A percentile compares a stretch with the other conserved stretches of the same genome.
phyloP scores from a whole-genome alignment of 139 green algal species.

The Dunaliella primolecta region DNA sequence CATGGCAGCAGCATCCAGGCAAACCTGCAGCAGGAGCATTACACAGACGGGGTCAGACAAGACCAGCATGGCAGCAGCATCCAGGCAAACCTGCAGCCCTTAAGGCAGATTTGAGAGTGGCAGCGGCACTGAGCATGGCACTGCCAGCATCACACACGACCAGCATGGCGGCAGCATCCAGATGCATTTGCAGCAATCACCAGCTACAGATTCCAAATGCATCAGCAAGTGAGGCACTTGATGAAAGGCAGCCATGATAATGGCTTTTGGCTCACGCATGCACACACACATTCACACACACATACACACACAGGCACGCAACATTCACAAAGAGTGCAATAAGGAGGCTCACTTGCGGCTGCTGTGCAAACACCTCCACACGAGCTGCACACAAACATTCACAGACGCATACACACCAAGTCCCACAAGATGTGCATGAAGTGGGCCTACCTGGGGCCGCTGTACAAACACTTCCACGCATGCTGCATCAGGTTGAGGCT shows the following conservation, averaged over 20 bases:
- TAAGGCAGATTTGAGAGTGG: neutral
- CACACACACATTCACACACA: neutral
- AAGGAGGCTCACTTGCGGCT: neutral
- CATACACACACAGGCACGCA: neutral
- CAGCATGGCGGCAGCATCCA: neutral
- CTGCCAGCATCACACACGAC: neutral
- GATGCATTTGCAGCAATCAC: neutral
- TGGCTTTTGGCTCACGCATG: no score
- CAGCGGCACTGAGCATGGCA: neutral
- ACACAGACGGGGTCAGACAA: neutral
- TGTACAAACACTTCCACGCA: no score
- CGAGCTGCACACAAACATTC: neutral
- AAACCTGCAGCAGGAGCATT: neutral
- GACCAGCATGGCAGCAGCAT: neutral
- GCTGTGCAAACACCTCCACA: neutral
- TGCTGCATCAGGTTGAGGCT: no score
- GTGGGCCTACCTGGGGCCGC: no score
- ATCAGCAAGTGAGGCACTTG: neutral
- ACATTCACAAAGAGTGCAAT: neutral
- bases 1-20: neutral
- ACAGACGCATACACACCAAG: neutral
- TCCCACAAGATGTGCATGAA: no score
- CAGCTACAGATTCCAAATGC: neutral
- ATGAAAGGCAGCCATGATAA: no score
- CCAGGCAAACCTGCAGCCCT: neutral